phyloP scores from a whole-genome alignment of 306 rosid genomes.

The Delonix regia region DNA sequence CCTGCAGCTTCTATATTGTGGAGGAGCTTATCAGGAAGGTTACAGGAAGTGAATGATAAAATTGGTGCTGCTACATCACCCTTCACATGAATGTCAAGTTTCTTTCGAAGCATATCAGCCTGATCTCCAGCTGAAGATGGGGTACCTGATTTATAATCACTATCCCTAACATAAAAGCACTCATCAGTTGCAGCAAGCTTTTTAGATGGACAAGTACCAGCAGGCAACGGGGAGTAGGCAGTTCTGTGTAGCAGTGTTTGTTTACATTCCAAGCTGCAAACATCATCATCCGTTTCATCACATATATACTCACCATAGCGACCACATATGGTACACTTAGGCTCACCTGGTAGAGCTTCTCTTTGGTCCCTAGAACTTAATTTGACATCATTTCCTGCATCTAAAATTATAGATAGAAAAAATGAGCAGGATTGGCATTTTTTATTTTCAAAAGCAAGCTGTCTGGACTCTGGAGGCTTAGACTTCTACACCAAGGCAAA shows the following conservation, averaged over 20 bases:
- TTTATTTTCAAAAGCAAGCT: background rate
- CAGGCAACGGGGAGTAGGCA: constrained; percentile 31
- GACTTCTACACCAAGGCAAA: constrained; percentile 12
- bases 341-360: constrained; percentile 74
- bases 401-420: constrained; percentile 22
- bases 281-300: constrained; percentile 78
- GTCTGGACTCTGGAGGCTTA: background rate
- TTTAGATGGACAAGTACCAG: constrained; percentile 39
- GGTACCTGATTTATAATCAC: constrained; percentile 36
- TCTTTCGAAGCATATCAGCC: constrained; percentile 58
- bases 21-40: constrained; percentile 68
- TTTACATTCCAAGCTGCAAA: constrained; percentile 90
- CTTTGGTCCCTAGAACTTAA: constrained; percentile 66
- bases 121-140: constrained; percentile 42
- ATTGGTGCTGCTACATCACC: constrained; percentile 63
- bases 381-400: constrained; percentile 54
- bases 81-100: constrained; percentile 66
- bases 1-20: constrained; percentile 78
- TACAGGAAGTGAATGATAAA: constrained; percentile 60
- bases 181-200: constrained; percentile 64
- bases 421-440: constrained; percentile 14
- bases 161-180: constrained; percentile 74
- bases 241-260: constrained; percentile 51
- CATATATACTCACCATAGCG: constrained; percentile 89
- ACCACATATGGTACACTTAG: constrained; percentile 70